Base-by-base conservation (phyloP, 164 flowering plant genomes). In the Berberis thunbergii region DNA sequence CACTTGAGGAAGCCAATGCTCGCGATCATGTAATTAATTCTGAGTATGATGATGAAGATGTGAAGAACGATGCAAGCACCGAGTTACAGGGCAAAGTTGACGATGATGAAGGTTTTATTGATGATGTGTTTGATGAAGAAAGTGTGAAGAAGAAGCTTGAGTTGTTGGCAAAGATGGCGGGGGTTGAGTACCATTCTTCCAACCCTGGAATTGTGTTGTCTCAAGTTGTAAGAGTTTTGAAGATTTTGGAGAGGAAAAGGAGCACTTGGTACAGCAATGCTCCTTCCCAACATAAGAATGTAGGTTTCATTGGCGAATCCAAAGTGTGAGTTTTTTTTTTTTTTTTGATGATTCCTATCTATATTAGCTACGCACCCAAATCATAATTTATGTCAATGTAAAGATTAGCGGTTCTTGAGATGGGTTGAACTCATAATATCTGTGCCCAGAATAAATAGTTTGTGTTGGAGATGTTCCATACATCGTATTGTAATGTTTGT, bases 1-100 rank as follows among this genome's bases (percentile, higher is more conserved):
- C 54, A 52, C 54, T 52, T 11, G 54, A 52, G n/a, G 54, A 52
- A 52, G 54, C 54, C 54, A 52, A 52, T 12, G 13, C 11, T 52
- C 2, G 54, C 9, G 50, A 48, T 48, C 10, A 48, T 48, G 50
- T 6, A 48, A 48, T 48, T 7, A 48, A 48, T 2, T 48, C 50
- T 48, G 50, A 48, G 7, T 7, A 7, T 48, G 4, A 11, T 48
- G 10, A 26, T 26, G 26, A 26, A 26, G 26, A 26, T 0, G 26
- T 26, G 26, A 26, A 26, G 0, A 26, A 26, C 26, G 26, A 26
- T 26, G 26, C 26, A 26, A 26, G 26, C 26, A 26, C 26, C 26
- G 26, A 26, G 26, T 26, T 26, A 26, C 26, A 26, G 26, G 50
- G 10, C 10, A 6, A 6, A 48, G 1, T 3, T 1, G 50, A 48